These are phyloP conservation scores for Ceratorhiza oryzae-sativae DNA, from an alignment of 1,284 basidiomycete genomes.

Conservation along the genomic window DNA sequence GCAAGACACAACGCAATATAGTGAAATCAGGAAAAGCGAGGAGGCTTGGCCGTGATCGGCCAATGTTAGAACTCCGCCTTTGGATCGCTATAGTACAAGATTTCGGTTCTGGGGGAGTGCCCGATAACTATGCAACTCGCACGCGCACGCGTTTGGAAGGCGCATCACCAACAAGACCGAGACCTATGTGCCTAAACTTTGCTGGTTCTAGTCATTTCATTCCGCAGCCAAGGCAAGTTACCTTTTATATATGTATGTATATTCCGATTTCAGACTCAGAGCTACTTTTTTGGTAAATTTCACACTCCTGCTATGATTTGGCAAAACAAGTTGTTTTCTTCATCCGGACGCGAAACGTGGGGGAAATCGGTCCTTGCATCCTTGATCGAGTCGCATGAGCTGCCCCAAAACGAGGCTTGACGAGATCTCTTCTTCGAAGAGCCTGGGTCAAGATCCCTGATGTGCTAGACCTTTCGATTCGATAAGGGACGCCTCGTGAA, in stretches of 20 bases:
- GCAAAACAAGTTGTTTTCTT: neutral
- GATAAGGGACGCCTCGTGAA: neutral
- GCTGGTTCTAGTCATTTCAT: neutral
- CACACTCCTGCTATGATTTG: neutral
- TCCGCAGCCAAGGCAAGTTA: neutral
- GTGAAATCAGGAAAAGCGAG: conserved; percentile 14
- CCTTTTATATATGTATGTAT: neutral
- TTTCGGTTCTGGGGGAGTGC: conserved; percentile 13
- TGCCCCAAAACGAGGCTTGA: conserved; percentile 34
- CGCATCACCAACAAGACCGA: neutral
- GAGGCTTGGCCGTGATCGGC: conserved; percentile 19
- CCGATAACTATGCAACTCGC: neutral
- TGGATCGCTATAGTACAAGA: neutral
- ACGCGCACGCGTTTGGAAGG: neutral
- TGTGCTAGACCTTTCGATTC: conserved; percentile 23
- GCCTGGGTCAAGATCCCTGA: conserved; percentile 26
- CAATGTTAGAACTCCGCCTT: conserved; percentile 31
- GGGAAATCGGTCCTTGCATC: neutral
- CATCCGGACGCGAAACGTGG: conserved; percentile 21
- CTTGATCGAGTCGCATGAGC: neutral
- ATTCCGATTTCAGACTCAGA: neutral
- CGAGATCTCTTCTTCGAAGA: conserved; percentile 27
- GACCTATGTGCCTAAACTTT: neutral
- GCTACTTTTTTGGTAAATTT: neutral
- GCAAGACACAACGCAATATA: neutral